phyloP scores from a whole-genome alignment of 1,284 basidiomycete species.

The Quambalaria eucalypti region DNA sequence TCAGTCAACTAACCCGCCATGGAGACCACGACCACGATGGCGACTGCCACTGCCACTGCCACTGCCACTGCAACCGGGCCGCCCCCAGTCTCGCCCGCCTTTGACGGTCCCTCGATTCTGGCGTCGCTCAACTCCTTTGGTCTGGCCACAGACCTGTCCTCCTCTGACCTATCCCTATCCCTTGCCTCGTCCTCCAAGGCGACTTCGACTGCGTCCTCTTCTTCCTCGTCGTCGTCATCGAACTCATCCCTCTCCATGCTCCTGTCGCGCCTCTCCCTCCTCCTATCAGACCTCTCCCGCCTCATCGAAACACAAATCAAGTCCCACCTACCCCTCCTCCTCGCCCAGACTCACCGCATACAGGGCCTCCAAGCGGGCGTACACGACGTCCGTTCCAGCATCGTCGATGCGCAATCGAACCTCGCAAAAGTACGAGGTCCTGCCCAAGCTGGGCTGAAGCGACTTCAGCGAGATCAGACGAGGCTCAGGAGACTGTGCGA shows the following conservation, averaged over 20 bases:
- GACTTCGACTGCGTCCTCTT: neutral
- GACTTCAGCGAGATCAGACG: neutral
- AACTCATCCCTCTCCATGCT: neutral
- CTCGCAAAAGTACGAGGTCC: neutral
- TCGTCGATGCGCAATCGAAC: neutral
- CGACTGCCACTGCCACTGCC: no score
- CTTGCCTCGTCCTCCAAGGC: neutral
- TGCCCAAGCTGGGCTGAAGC: neutral
- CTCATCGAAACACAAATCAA: neutral
- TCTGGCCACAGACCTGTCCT: neutral
- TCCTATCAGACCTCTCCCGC: slow-evolving; percentile 1
- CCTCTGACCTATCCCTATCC: neutral
- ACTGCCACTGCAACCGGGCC: no score
- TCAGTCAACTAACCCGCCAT: no score
- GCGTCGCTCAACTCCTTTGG: neutral
- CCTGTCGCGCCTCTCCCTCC: neutral
- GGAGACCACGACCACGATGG: no score
- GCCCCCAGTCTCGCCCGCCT: neutral
- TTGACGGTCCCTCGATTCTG: neutral
- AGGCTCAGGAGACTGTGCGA: neutral
- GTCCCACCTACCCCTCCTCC: neutral
- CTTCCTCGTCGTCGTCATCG: neutral
- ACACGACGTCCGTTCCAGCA: neutral
- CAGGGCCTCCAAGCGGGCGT: neutral
- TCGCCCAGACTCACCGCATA: neutral